Evolutionary conservation across 2,329 filamentous ascomycete genomes (phyloP).

Genomic region (Pseudogymnoascus sp.): DNA sequence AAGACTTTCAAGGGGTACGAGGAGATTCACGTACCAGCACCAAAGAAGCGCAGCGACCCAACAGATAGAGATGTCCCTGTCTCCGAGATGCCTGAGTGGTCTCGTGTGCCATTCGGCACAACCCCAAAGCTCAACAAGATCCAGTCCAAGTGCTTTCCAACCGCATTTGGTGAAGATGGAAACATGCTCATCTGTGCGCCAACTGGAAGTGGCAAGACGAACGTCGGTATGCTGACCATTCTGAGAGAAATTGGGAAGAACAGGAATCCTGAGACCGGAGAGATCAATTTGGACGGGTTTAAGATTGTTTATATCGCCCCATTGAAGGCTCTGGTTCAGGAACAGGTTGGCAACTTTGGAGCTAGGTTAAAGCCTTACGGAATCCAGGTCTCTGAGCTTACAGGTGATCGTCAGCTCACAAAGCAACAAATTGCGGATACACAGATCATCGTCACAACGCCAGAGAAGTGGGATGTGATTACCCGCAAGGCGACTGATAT

Average conservation of each 20-base stretch:
- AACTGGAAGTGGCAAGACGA: slow-evolving; percentile 96
- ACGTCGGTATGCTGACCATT: slow-evolving; percentile 96
- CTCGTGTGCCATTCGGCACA: slow-evolving; percentile 74
- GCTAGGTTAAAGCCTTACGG: slow-evolving; percentile 85
- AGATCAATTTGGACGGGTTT: slow-evolving; percentile 91
- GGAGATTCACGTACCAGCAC: slow-evolving; percentile 92
- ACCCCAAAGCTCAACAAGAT: slow-evolving; percentile 89
- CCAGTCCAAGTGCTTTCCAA: slow-evolving; percentile 86
- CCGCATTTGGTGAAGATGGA: slow-evolving; percentile 86
- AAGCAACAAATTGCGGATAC: slow-evolving; percentile 98
- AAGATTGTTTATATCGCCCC: slow-evolving; percentile 98
- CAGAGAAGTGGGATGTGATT: slow-evolving; percentile 99
- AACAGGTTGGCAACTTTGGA: slow-evolving; percentile 97
- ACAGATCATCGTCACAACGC: slow-evolving; percentile 95
- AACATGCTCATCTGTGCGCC: slow-evolving; percentile 98
- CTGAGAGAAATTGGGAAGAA: slow-evolving; percentile 95
- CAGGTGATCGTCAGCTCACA: slow-evolving; percentile 93
- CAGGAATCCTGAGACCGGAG: slow-evolving; percentile 78
- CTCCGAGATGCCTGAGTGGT: slow-evolving; percentile 87
- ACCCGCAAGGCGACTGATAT: slow-evolving; percentile 95
- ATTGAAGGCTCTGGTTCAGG: slow-evolving; percentile 89
- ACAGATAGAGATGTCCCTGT: slow-evolving; percentile 77
- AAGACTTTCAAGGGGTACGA: slow-evolving; percentile 96
- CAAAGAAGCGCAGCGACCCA: slow-evolving; percentile 77
- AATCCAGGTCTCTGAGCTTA: slow-evolving; percentile 89